Evolutionary conservation across 495 filamentous ascomycete species (phyloP), one percentile per base, ranked within the genome.

Genomic region (Penicillium psychrofluorescens): DNA sequence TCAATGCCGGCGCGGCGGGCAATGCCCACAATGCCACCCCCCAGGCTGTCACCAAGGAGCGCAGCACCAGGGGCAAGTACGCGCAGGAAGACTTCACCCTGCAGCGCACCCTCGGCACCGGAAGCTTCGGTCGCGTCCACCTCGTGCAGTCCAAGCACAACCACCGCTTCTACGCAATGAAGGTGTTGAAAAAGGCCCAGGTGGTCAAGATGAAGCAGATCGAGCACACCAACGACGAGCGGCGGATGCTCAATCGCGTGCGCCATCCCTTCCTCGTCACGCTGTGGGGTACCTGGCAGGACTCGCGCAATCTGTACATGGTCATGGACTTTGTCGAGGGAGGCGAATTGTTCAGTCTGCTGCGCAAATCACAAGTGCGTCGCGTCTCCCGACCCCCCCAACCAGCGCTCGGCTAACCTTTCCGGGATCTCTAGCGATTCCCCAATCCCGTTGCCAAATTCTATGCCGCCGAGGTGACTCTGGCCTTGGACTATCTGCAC

Each of bases 251-350:
- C 45, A 86, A 86, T 53, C 85, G 90, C 53, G 90, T 95, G 45
- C 90, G 95, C 59, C 90, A 98, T 70, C 90, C 92, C 1, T 98
- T 98, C 69, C 73, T 98, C 38, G 90, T 98, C 56, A 97, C 94
- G 2, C 67, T 98, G 36, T 97, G 94, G 94, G 94, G 94, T 30
- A 98, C 92, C 12, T 98, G 95, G 63, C 90, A 97, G 62, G 94
- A 97, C 53, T 76, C 86, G 13, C 84, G 82, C 62, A 97, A 98
- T 59, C 70, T 98, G 14, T 98, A 98, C 74, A 97, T 98, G 92
- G 92, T 98, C 51, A 97, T 98, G 92, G 92, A 97, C 58, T 98
- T 98, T 70, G 88, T 98, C n/a, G 94, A 98, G 65, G 92, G 92
- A 52, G 92, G 92, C 44, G 94, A 98, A 71, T 72, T 98, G 40